Evolutionary conservation across 2,329 filamentous ascomycete genomes (phyloP).

Genomic region (Penicillium sp.): DNA sequence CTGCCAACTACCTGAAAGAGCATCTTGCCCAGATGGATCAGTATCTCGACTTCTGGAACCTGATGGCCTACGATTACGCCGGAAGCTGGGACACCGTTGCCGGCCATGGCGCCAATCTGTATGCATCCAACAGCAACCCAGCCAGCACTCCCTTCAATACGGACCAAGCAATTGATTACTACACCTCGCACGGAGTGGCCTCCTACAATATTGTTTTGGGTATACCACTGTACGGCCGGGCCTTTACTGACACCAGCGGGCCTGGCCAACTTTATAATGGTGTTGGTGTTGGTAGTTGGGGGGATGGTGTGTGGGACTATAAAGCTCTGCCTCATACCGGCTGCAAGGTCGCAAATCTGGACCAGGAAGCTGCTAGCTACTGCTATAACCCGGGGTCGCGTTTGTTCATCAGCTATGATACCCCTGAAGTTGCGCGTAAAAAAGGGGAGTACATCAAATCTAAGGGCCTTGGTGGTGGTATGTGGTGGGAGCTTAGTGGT

Average conservation of each 20-base stretch:
- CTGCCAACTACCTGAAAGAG: slow-evolving; percentile 46
- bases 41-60: slow-evolving; percentile 46
- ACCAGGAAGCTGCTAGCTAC: slow-evolving; percentile 65
- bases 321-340: slow-evolving; percentile 74
- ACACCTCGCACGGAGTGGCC: slow-evolving; percentile 63
- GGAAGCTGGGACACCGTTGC: slow-evolving; percentile 73
- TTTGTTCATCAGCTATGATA: slow-evolving; percentile 76
- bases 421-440: slow-evolving; percentile 60
- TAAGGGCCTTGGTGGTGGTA: slow-evolving; percentile 50
- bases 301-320: slow-evolving; percentile 82
- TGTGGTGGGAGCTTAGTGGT: too few species aligned
- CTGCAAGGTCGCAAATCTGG: slow-evolving; percentile 61
- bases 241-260: slow-evolving; percentile 76
- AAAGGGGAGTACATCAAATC: slow-evolving; percentile 73
- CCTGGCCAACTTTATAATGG: slow-evolving; percentile 68
- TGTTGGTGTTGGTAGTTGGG: slow-evolving; percentile 73
- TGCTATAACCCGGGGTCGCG: slow-evolving; percentile 64
- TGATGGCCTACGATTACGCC: slow-evolving; percentile 63
- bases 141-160: slow-evolving; percentile 75
- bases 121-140: slow-evolving; percentile 57
- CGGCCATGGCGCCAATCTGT: slow-evolving; percentile 81
- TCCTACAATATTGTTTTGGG: slow-evolving; percentile 77
- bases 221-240: slow-evolving; percentile 90
- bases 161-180: slow-evolving; percentile 66
- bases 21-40: slow-evolving; percentile 47